Evolutionary conservation across 164 flowering plant genomes (phyloP), one percentile per base, ranked within the genome.

Genomic region (Cinnamomum chago): DNA sequence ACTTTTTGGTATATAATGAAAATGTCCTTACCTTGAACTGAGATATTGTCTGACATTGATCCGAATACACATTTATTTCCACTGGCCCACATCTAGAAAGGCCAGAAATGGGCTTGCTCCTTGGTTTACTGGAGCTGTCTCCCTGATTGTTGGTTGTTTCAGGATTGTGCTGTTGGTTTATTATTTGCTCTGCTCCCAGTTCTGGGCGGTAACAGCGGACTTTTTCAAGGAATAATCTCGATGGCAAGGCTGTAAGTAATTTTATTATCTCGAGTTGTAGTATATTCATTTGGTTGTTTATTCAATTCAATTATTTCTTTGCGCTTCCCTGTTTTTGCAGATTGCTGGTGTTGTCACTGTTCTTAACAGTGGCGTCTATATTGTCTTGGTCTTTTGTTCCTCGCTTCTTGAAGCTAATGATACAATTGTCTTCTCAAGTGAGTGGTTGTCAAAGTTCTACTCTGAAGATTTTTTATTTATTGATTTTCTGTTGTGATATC

Each of bases 161-260:
- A 95, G 99, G 99, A 95, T 76, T 95, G 99, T 88, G 97, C 97
- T 74, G 99, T 95, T 79, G 99, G 99, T 68, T 82, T 95, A 79
- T 77, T 95, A 65, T 95, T 95, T 85, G 99, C 99, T 72, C 78
- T 95, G 86, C 97, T 95, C 73, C 99, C 99, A 62, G 97, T 95
- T 81, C 84, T 95, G 81, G 99, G 99, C 77, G 99, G 99, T 75
- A 85, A 82, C 73, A 85, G 95, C 81, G 97, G 98, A 58, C 77
- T 90, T 73, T 75, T 91, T 50, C 89, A 83, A 64, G 99, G 99
- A 82, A 75, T 92, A 75, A 69, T 87, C 2, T 92, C 97, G 50
- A 90, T 95, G 87, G 96, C 90, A 73, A 93, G 88, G 83, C 78
- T 90, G 99, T 95, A 83, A 85, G 97, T 83, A n/a, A 11, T 58